Percentiles rank a stretch among this genome's conserved stretches.
These are phyloP conservation scores for Jamesozyma hellenica DNA, from an alignment of 805 yeast genomes.

Conservation along the genomic window DNA sequence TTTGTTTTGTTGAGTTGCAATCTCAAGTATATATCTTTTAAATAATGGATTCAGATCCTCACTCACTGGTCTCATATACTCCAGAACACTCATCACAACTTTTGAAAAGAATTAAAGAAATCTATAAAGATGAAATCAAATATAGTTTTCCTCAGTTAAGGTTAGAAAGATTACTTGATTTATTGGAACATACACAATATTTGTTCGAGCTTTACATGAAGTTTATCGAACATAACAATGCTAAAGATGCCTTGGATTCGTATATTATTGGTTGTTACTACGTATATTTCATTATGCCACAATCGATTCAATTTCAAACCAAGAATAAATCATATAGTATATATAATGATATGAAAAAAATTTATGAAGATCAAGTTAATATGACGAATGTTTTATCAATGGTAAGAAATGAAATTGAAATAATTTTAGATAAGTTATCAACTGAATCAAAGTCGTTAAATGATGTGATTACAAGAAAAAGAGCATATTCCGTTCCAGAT, in stretches of 20 bases:
- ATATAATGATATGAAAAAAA: slow-evolving; percentile 29
- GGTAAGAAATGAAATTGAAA: slow-evolving; percentile 28
- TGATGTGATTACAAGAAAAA: slow-evolving; percentile 15
- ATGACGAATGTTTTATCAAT: slow-evolving; percentile 33
- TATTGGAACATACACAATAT: slow-evolving; percentile 31
- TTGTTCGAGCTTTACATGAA: slow-evolving; percentile 28
- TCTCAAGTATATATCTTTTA: no score
- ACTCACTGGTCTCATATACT: slow-evolving; percentile 17
- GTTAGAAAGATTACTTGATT: slow-evolving; percentile 30
- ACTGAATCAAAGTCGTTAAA: slow-evolving; percentile 10
- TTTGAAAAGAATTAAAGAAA: slow-evolving; percentile 13
- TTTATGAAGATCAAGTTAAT: slow-evolving; percentile 30
- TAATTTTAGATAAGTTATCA: slow-evolving; percentile 17
- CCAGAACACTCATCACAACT: slow-evolving; percentile 35
- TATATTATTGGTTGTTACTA: slow-evolving; percentile 32
- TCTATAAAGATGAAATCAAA: slow-evolving; percentile 29
- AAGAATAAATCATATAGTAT: slow-evolving; percentile 32
- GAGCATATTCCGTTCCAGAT: slow-evolving; percentile 26
- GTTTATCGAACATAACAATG: slow-evolving; percentile 12
- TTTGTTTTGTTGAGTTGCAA: no score
- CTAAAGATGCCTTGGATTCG: slow-evolving; percentile 25
- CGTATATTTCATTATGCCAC: slow-evolving; percentile 31
- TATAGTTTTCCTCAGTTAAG: slow-evolving; percentile 25
- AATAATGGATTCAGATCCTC: no score
- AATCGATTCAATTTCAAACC: slow-evolving; percentile 33